Conservation (phyloP, 495 filamentous ascomycete species). For the Neurospora sp. region DNA sequence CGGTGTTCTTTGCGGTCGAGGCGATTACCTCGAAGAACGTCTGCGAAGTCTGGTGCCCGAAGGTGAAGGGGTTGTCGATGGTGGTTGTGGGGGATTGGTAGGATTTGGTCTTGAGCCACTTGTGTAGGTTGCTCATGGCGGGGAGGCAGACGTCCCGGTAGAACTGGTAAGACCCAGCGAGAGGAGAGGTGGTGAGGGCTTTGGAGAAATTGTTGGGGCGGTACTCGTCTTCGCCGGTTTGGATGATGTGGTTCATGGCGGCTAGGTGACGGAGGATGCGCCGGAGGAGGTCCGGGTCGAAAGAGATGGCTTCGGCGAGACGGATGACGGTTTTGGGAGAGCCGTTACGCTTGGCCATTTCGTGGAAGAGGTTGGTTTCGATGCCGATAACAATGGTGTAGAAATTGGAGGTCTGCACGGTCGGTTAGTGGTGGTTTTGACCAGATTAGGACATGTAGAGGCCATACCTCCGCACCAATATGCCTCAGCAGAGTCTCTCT, state of each 20-base stretch:
- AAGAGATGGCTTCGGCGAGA: constrained; percentile 4
- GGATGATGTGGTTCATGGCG: constrained; percentile 38
- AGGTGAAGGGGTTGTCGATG: constrained; percentile 21
- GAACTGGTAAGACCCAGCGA: constrained; percentile 18
- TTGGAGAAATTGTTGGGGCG: constrained; percentile 32
- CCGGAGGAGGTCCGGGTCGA: constrained; percentile 7
- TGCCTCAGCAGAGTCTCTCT: constrained; percentile 28
- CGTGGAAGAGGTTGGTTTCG: constrained; percentile 10
- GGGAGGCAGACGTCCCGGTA: constrained; percentile 12
- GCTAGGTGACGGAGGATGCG: constrained; percentile 40
- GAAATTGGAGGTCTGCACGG: constrained; percentile 6
- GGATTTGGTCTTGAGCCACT: constrained; percentile 17
- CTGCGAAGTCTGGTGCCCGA: constrained; percentile 19
- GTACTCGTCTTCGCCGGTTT: constrained; percentile 37
- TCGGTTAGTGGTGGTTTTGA: neutral
- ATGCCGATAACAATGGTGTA: constrained; percentile 6
- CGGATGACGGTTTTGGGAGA: constrained; percentile 7
- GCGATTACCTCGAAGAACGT: constrained; percentile 21
- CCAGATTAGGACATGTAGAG: neutral
- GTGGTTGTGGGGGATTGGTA: constrained; percentile 15
- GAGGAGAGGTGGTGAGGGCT: constrained; percentile 25
- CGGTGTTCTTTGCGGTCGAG: constrained; percentile 11
- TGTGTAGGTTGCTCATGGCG: constrained; percentile 8
- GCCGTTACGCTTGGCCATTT: constrained; percentile 6
- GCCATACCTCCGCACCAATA: constrained; percentile 20